Base-by-base conservation (phyloP, 108 stramenopile genomes). In the Asterionellopsis glacialis region DNA sequence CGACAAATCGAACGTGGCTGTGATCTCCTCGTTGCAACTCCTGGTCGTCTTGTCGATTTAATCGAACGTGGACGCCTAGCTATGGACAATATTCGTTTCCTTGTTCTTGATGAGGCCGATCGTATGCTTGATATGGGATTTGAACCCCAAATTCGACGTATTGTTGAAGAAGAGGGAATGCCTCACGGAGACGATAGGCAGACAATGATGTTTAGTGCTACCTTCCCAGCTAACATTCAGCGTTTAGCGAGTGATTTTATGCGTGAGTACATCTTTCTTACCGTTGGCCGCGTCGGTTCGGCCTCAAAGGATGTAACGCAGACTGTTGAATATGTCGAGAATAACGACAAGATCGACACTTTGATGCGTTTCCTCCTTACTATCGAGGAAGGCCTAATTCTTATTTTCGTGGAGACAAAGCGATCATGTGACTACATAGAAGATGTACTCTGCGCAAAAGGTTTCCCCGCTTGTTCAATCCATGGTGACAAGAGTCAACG, bases 101-200 rank as follows among this genome's bases (percentile, higher is more conserved):
- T 97, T 12, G 95, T 98, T 25, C 72, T 99, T 38, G 99, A 99
- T 65, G 99, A 99, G 76, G 98, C 97, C 0, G 98, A 99, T 79
- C 83, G 92, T 18, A 98, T 99, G 98, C 73, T 99, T 18, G 98
- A 99, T 66, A 98, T 99, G 97, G 98, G 97, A 41, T 99, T 98
- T 65, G 90, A 95, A 63, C 25, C 53, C 12, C 22, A 38, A 88
- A 95, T 95, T 43, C 87, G 81, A 60, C 74, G 84, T 27, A 94
- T 94, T 51, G 90, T 91, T 23, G 85, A 90, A 59, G 77, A 88
- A 62, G 75, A 77, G 51, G 67, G 70, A 19, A 83, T 93, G 87
- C 87, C 79, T 41, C 57, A 75, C n/a, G 77, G 81, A 14, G 73
- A 75, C 0, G 88, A 76, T 16, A 81, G 90, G 41, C 99, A 99